Conservation (phyloP, 2,329 filamentous ascomycete species). For the Trichoderma arundinaceum region DNA sequence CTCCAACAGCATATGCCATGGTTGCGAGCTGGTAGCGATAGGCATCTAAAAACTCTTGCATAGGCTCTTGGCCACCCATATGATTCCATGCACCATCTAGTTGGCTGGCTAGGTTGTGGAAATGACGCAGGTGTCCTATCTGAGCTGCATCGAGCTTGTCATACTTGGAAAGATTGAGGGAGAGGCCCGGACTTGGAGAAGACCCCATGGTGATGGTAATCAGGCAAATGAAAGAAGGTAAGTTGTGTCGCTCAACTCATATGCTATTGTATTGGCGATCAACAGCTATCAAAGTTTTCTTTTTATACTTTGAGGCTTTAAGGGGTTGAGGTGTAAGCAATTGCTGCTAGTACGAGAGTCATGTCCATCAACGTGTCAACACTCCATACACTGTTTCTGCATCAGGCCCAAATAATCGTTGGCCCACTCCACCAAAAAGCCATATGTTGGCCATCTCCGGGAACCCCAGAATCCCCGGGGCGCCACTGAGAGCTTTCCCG, state of each 20-base stretch:
- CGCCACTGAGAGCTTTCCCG: no score
- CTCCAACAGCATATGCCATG: conserved; percentile 47
- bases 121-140: conserved; percentile 46
- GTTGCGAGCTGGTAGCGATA: conserved; percentile 50
- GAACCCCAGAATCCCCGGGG: no score
- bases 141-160: conserved; percentile 37
- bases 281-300: no score
- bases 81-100: conserved; percentile 41
- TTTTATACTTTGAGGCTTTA: no score
- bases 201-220: background rate
- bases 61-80: conserved; percentile 45
- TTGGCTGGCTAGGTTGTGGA: conserved; percentile 44
- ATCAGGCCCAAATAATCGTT: no score
- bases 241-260: background rate
- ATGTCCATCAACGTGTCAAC: no score
- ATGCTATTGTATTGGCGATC: no score
- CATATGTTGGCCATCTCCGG: no score
- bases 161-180: conserved; percentile 29
- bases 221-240: background rate
- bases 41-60: conserved; percentile 46
- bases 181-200: background rate
- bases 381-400: no score
- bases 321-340: no score
- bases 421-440: no score
- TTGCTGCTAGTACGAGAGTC: no score